Conservation (phyloP, 179 eudicot genomes). For the Silene coronaria region DNA sequence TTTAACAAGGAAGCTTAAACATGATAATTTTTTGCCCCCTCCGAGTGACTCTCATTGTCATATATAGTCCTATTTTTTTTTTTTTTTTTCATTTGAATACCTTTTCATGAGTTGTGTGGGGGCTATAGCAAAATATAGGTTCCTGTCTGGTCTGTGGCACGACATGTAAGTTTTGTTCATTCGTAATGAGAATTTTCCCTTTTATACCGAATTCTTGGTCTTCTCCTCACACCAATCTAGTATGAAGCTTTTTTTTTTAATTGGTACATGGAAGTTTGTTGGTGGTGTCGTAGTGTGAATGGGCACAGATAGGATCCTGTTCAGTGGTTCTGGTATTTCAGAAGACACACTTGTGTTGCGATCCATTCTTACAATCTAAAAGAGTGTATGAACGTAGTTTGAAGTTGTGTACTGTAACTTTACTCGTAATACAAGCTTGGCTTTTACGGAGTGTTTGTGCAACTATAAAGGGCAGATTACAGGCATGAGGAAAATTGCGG, state of each 20-base stretch:
- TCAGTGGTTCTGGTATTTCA: no score
- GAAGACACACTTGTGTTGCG: no score
- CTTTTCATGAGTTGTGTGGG: conserved; percentile 11
- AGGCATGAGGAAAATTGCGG: no score
- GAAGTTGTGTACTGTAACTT: not conserved
- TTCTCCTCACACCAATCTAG: not conserved
- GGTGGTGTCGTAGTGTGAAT: no score
- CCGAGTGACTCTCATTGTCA: conserved; percentile 20
- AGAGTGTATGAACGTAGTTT: not conserved
- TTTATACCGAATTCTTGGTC: not conserved
- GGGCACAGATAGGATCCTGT: no score
- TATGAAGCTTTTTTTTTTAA: no score
- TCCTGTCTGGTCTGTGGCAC: conserved; percentile 4
- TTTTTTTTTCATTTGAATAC: not conserved
- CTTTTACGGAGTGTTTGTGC: no score
- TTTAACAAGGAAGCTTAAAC: conserved; percentile 9
- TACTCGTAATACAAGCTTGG: no score
- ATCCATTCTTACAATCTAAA: not conserved
- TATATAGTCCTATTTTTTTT: conserved; percentile 13
- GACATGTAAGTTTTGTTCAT: not conserved
- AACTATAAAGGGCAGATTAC: no score
- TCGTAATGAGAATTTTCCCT: not conserved
- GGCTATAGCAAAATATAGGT: conserved; percentile 20
- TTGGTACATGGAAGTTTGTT: no score
- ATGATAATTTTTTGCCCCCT: conserved; percentile 11